Percentiles rank a stretch among this genome's conserved stretches.
These are phyloP conservation scores for Anthracocystis panici-leucophaei DNA, from an alignment of 1,284 basidiomycete genomes.

Conservation along the genomic window DNA sequence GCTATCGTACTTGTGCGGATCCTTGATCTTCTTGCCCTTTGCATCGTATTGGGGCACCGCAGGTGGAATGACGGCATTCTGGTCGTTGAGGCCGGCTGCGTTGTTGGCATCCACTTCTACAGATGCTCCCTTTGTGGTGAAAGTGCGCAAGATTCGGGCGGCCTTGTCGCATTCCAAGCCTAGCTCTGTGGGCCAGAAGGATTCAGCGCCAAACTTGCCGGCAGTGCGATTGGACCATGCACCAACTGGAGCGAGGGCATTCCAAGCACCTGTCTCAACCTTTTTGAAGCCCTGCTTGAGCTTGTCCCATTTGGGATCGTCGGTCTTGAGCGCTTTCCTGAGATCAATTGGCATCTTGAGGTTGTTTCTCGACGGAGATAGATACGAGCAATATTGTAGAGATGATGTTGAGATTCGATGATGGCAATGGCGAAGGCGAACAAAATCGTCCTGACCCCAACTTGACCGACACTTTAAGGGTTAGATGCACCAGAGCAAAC, in stretches of 20 bases:
- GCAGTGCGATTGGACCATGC: conserved; percentile 52
- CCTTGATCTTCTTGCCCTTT: conserved; percentile 48
- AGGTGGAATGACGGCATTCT: conserved; percentile 32
- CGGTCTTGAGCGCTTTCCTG: conserved; percentile 41
- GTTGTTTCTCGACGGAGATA: neutral
- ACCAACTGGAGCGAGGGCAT: conserved; percentile 53
- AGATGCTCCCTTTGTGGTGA: conserved; percentile 54
- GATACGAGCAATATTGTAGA: neutral
- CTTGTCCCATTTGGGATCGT: conserved; percentile 54
- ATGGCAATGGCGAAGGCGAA: neutral
- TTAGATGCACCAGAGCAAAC: conserved; percentile 2
- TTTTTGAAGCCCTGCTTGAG: conserved; percentile 57
- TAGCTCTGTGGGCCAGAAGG: conserved; percentile 64
- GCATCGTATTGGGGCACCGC: conserved; percentile 28
- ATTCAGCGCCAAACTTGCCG: conserved; percentile 60
- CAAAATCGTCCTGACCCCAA: neutral
- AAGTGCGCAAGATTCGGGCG: conserved; percentile 63
- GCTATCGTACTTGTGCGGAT: conserved; percentile 56
- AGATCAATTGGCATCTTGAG: conserved; percentile 49
- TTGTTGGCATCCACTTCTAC: conserved; percentile 49
- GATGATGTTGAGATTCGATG: neutral
- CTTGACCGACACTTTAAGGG: neutral
- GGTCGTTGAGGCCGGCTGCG: conserved; percentile 36
- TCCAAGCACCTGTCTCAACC: conserved; percentile 59
- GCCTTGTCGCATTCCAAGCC: conserved; percentile 63